Percentiles rank a stretch among this genome's conserved stretches.
These are phyloP conservation scores for Phialemoniopsis sp. DNA, from an alignment of 2,329 filamentous ascomycete genomes.

Conservation along the genomic window DNA sequence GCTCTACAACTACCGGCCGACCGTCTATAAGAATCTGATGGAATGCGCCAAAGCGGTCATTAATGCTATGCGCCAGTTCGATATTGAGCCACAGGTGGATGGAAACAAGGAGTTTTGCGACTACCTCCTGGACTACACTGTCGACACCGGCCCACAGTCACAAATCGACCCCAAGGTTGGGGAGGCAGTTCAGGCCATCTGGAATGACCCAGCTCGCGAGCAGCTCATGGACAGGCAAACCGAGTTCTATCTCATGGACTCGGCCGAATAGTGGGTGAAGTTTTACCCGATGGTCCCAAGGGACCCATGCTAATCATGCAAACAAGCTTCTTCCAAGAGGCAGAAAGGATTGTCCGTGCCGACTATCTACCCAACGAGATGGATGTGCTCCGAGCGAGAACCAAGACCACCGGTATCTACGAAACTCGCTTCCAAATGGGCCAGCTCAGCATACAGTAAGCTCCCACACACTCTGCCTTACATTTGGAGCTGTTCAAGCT, in stretches of 20 bases:
- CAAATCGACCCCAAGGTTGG: conserved; percentile 78
- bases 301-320: conserved; percentile 12
- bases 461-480: conserved; percentile 9
- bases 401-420: conserved; percentile 98
- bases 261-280: conserved; percentile 84
- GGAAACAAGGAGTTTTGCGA: conserved; percentile 71
- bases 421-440: conserved; percentile 99
- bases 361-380: conserved; percentile 92
- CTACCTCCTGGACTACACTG: conserved; percentile 80
- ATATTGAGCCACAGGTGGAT: conserved; percentile 70
- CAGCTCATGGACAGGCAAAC: conserved; percentile 88
- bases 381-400: conserved; percentile 91
- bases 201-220: conserved; percentile 82
- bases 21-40: conserved; percentile 96
- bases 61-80: conserved; percentile 86
- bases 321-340: conserved; percentile 92
- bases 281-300: not conserved
- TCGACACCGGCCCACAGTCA: conserved; percentile 86
- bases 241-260: conserved; percentile 99
- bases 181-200: conserved; percentile 78
- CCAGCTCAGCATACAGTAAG: conserved; percentile 96
- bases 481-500: conserved; percentile 12
- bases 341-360: conserved; percentile 73
- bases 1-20: conserved; percentile 87
- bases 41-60: conserved; percentile 96